Evolutionary conservation across 1,284 basidiomycete genomes (phyloP).

Genomic region (Flammula alnicola): DNA sequence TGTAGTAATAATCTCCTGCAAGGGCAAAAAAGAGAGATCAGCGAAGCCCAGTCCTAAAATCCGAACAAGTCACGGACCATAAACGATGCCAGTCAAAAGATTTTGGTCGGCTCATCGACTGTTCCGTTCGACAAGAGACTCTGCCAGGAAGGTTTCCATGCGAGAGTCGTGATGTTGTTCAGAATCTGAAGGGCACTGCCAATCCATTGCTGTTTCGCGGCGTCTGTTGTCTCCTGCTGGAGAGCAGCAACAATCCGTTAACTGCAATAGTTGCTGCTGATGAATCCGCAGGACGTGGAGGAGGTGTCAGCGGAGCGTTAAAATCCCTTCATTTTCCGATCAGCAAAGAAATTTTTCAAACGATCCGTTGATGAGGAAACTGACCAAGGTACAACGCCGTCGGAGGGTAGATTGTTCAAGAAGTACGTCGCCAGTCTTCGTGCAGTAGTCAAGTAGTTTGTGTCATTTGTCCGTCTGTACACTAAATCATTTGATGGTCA

Average conservation of each 20-base stretch:
- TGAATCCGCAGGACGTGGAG: conserved; percentile 63
- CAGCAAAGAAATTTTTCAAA: conserved; percentile 4
- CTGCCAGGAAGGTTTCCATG: conserved; percentile 63
- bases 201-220: conserved; percentile 47
- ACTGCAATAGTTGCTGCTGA: conserved; percentile 68
- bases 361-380: conserved; percentile 12
- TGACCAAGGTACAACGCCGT: conserved; percentile 69
- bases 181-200: conserved; percentile 59
- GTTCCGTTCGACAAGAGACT: conserved; percentile 71
- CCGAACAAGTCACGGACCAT: conserved; percentile 46
- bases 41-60: conserved; percentile 10
- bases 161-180: conserved; percentile 51
- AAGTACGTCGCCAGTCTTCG: conserved; percentile 63
- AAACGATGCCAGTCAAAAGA: conserved; percentile 65
- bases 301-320: conserved; percentile 57
- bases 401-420: conserved; percentile 55
- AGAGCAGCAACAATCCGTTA: conserved; percentile 61
- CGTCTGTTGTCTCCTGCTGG: conserved; percentile 50
- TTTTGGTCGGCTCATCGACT: conserved; percentile 62
- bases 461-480: conserved; percentile 56
- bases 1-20: conserved; percentile 51
- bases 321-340: conserved; percentile 57
- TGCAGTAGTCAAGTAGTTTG: conserved; percentile 60
- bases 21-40: conserved; percentile 17
- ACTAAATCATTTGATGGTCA: conserved; percentile 35